phyloP scores from a whole-genome alignment of 495 filamentous ascomycete genomes.

The Parathielavia appendiculata region DNA sequence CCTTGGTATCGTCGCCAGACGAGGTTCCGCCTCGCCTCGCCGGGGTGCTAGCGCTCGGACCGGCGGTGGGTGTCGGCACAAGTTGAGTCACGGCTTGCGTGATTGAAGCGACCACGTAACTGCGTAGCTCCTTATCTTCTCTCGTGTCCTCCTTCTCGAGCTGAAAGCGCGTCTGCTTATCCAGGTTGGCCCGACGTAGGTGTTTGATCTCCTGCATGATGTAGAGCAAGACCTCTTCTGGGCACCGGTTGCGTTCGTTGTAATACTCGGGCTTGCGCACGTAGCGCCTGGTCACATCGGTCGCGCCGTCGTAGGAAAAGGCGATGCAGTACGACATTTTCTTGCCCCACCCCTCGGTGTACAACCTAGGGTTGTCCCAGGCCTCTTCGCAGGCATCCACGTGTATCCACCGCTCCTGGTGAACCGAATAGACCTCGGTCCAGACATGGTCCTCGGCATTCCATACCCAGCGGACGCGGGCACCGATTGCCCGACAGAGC shows the following conservation, averaged over 20 bases:
- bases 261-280: constrained; percentile 75
- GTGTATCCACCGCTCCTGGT: constrained; percentile 92
- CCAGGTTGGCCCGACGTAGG: constrained; percentile 69
- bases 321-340: constrained; percentile 96
- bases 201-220: constrained; percentile 84
- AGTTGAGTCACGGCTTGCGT: constrained; percentile 51
- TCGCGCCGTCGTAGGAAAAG: constrained; percentile 91
- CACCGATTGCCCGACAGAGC: constrained; percentile 89
- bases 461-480: constrained; percentile 95
- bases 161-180: constrained; percentile 72
- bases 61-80: constrained; percentile 31
- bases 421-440: constrained; percentile 96
- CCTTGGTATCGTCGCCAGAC: constrained; percentile 42
- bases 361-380: constrained; percentile 92
- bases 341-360: constrained; percentile 90
- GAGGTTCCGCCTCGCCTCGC: constrained; percentile 13
- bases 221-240: constrained; percentile 85
- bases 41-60: constrained; percentile 21
- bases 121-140: constrained; percentile 77
- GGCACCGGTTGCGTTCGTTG: constrained; percentile 62
- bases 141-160: constrained; percentile 83
- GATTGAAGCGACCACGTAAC: constrained; percentile 66
- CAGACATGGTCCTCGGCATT: constrained; percentile 96
- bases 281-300: constrained; percentile 93
- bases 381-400: constrained; percentile 91